Base-by-base conservation (phyloP, 1,139 yeast genomes). In the Blastobotrys indianensis region DNA sequence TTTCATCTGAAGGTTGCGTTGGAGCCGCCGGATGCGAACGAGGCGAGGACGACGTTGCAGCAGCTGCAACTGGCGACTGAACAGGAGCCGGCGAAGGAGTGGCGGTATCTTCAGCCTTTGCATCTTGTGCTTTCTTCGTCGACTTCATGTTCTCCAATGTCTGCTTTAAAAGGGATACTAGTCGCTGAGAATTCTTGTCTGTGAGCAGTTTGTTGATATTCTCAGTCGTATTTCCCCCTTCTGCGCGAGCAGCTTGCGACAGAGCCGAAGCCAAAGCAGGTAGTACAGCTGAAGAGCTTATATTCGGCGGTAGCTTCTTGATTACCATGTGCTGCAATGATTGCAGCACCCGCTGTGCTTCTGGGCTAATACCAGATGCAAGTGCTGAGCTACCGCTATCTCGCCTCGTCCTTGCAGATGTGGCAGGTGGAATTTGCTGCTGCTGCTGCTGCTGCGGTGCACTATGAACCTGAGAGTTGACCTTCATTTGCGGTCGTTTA, bases 241-340 rank as follows among this genome's bases (percentile, higher is more conserved):
- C 94, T 31, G 86, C 86, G 57, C 80, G 82, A 0, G 95, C 95
- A 16, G 90, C 90, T 53, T 84, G 96, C 2, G 95, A 90, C 52
- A 88, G 87, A 0, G 96, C 90, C 67, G 90, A 85, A 2, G 96
- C 95, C 55, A 88, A 73, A 0, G 96, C 96, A 58, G 85, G 88
- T n/a, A 96, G 87, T 55, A 88, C 73, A 47, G 87, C 79, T 50
- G 80, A 85, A 23, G 66, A 57, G 49, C 62, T 64, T 41, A 61
- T 54, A 4, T 60, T 58, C 41, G 32, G 11, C 16, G 43, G 43
- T 12, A 33, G 31, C 4, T 11, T 25, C 32, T 40, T 40, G 9
- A 34, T 10, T n/a, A 40, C 12, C 12, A 16, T 25, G 12, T 40
- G 37, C 25, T 40, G 43, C 4, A 40, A 28, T 11, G 16, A 15